Base-by-base conservation (phyloP, 108 stramenopile species). In the Conticribra weissflogii region DNA sequence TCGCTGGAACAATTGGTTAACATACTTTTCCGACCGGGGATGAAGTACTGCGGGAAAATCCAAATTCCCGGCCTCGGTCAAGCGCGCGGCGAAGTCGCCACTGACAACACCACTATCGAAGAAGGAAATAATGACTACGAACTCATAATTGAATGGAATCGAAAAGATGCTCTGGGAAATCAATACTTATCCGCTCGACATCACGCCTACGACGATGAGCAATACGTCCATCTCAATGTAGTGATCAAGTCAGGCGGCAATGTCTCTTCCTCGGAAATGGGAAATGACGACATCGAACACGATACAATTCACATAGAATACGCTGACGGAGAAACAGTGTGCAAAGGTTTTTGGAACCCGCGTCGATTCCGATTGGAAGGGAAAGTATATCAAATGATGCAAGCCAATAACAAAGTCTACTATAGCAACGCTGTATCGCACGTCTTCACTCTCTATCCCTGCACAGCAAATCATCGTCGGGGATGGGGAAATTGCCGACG, bases 381-480 rank as follows among this genome's bases (percentile, higher is more conserved):
- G 8, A 21, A 28, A 52, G 76, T 77, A 0, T 18, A 61, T 50
- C 76, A 77, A 45, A 49, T 62, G 19, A 1, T 64, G n/a, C 62
- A 59, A n/a, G 48, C 41, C 8, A 77, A 77, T 34, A 63, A 64
- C 52, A 68, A 68, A 0, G 68, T 59, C 1, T 77, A 69, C 34
- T 50, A 59, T 49, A 60, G 76, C 27, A 54, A 67, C 69, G 45
- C 54, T 18, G 68, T 63, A 28, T 59, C 68, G 21, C 76, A 77
- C 59, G 76, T 77, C 0, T 77, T 77, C 47, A 70, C 68, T 2
- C n/a, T 77, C 3, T 52, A 69, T 65, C 76, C 76, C 15, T 69
- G 68, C 53, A 68, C 66, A 9, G 1, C 28, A 49, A 8, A 18
- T 14, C 51, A 36, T 50, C 62, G 50, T 17, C 2, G 19, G 1